These are phyloP conservation scores for Cyclotella atomus DNA, from an alignment of 108 stramenopile genomes.

Conservation along the genomic window DNA sequence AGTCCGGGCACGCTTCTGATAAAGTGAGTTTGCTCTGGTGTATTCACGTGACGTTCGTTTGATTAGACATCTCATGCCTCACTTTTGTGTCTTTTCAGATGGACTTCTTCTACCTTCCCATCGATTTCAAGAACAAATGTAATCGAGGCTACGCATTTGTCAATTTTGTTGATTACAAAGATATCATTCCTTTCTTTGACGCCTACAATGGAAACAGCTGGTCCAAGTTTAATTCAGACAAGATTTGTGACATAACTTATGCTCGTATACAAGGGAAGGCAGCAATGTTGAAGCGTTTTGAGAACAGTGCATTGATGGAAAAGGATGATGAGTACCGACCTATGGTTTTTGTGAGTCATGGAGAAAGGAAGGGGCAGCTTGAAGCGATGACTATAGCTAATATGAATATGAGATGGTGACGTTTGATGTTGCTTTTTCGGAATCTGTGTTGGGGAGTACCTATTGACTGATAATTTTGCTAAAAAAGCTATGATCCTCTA, in stretches of 20 bases:
- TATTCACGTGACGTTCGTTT: not conserved
- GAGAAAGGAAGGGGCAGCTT: conserved; percentile 51
- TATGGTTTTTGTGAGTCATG: conserved; percentile 75
- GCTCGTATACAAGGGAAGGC: conserved; percentile 99
- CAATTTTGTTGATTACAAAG: conserved; percentile 92
- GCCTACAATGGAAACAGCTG: conserved; percentile 93
- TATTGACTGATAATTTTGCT: not conserved
- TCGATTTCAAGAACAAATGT: conserved; percentile 99
- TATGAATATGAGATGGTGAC: not conserved
- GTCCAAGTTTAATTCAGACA: conserved; percentile 97
- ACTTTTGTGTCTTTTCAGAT: conserved; percentile 1
- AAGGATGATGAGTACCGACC: conserved; percentile 98
- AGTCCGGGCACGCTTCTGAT: conserved; percentile 88
- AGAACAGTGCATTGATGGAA: conserved; percentile 97
- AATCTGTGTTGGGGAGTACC: not conserved
- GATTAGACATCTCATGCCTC: not conserved
- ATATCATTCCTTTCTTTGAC: conserved; percentile 90
- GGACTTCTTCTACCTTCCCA: conserved; percentile 99
- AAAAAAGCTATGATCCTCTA: not conserved
- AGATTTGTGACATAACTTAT: conserved; percentile 98
- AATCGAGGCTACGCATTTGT: conserved; percentile 99
- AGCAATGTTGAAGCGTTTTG: conserved; percentile 97
- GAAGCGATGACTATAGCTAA: conserved; percentile 20
- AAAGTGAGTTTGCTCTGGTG: conserved; percentile 52
- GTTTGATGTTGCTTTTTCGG: not conserved